Evolutionary conservation across 495 filamentous ascomycete genomes (phyloP).

Genomic region (Daldinia concentrica): DNA sequence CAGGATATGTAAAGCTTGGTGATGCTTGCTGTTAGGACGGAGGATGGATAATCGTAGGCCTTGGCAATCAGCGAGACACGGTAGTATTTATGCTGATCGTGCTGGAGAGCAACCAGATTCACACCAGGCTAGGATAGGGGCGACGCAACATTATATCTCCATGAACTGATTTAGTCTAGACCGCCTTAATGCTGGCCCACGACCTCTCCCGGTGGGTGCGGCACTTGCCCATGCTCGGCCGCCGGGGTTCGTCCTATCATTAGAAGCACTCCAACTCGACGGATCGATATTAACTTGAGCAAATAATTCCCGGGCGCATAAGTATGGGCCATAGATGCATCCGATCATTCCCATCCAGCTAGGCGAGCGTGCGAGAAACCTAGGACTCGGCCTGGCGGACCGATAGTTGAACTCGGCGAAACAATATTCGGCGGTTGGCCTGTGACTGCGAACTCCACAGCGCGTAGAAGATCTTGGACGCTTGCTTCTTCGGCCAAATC

Average conservation of each 20-base stretch:
- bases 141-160: slow-evolving; percentile 22
- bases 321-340: not conserved
- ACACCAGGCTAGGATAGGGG: slow-evolving; percentile 25
- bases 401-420: slow-evolving; percentile 21
- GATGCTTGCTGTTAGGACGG: slow-evolving; percentile 5
- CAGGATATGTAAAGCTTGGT: not conserved
- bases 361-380: not conserved
- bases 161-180: slow-evolving; percentile 17
- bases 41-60: slow-evolving; percentile 15
- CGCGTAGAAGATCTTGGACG: slow-evolving; percentile 15
- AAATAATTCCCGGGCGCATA: slow-evolving; percentile 21
- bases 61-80: slow-evolving; percentile 33
- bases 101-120: slow-evolving; percentile 19
- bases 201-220: slow-evolving; percentile 29
- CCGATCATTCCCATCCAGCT: slow-evolving; percentile 2
- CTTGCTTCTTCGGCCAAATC: slow-evolving; percentile 21
- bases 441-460: not conserved
- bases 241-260: slow-evolving; percentile 10
- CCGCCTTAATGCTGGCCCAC: not conserved
- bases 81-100: slow-evolving; percentile 42
- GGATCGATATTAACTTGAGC: slow-evolving; percentile 25
- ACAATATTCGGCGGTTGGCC: not conserved
- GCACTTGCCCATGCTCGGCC: slow-evolving; percentile 23
- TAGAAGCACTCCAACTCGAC: slow-evolving; percentile 14
- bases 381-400: slow-evolving; percentile 27